Evolutionary conservation across 352 stramenopile species (phyloP).

Genomic region (Aphanomyces invadans): DNA sequence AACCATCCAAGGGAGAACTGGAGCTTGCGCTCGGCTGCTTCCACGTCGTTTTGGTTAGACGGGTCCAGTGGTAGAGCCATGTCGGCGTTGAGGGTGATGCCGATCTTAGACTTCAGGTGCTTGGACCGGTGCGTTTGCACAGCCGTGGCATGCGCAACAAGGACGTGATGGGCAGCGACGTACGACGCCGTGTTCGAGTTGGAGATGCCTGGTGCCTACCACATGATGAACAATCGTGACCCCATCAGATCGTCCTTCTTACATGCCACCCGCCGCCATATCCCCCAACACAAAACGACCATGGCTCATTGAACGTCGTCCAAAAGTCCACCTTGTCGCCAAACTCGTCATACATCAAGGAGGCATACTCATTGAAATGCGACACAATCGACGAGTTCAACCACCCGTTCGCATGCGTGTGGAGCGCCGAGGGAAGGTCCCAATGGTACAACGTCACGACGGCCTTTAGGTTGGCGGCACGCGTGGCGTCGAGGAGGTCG

Average conservation of each 20-base stretch:
- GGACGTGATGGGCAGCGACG: constrained; percentile 77
- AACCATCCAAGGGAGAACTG: constrained; percentile 91
- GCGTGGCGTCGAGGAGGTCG: constrained; percentile 80
- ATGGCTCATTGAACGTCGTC: constrained; percentile 94
- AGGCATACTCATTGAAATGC: constrained; percentile 84
- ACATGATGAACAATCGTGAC: not conserved
- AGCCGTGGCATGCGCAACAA: constrained; percentile 84
- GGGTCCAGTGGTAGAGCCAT: constrained; percentile 65
- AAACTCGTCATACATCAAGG: constrained; percentile 87
- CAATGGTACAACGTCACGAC: constrained; percentile 95
- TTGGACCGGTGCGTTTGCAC: constrained; percentile 82
- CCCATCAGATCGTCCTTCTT: no score
- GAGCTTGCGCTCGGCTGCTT: constrained; percentile 73
- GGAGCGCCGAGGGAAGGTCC: constrained; percentile 87
- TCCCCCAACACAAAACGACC: constrained; percentile 74
- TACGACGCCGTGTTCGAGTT: constrained; percentile 43
- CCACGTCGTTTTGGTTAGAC: constrained; percentile 34
- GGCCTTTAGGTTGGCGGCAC: constrained; percentile 72
- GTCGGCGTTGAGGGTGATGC: constrained; percentile 88
- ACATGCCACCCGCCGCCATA: constrained; percentile 69
- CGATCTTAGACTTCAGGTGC: constrained; percentile 76
- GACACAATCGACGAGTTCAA: constrained; percentile 46
- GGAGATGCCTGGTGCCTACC: constrained; percentile 27
- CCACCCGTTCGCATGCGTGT: constrained; percentile 78
- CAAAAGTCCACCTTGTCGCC: constrained; percentile 88